A percentile compares a stretch with the other conserved stretches of the same genome.
Evolutionary conservation across 2,329 filamentous ascomycete species (phyloP).

Genomic region (Xylaria multiplex): DNA sequence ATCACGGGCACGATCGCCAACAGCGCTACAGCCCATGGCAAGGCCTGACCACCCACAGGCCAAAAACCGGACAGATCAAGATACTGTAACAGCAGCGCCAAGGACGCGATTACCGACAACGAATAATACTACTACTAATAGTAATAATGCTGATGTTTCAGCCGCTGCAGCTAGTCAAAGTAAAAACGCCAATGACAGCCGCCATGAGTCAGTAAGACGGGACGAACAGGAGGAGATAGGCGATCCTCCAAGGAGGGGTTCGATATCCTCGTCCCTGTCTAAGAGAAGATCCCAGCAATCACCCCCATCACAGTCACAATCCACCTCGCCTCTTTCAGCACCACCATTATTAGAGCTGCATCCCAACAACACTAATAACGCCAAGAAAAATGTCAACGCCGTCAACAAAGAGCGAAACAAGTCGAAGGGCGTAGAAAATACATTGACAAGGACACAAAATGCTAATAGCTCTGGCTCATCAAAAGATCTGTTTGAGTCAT

Average conservation of each 20-base stretch:
- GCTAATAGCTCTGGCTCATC: slow-evolving; percentile 26
- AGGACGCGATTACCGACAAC: not conserved
- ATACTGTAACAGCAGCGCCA: slow-evolving; percentile 27
- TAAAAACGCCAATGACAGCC: slow-evolving; percentile 6
- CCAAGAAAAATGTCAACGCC: slow-evolving; percentile 17
- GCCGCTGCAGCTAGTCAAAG: not conserved
- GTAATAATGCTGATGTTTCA: slow-evolving; percentile 1
- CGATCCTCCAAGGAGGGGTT: slow-evolving; percentile 14
- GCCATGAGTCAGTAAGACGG: slow-evolving; percentile 31
- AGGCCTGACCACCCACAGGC: slow-evolving; percentile 32
- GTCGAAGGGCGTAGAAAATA: slow-evolving; percentile 36
- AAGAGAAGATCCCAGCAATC: slow-evolving; percentile 14
- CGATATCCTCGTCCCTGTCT: slow-evolving; percentile 3
- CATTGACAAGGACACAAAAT: slow-evolving; percentile 32
- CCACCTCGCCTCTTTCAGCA: slow-evolving; percentile 15
- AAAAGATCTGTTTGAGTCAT: slow-evolving; percentile 27
- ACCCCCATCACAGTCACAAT: not conserved
- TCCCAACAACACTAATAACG: not conserved
- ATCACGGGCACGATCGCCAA: slow-evolving; percentile 7
- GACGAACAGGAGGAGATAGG: slow-evolving; percentile 13
- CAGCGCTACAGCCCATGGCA: slow-evolving; percentile 45
- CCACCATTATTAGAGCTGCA: slow-evolving; percentile 3
- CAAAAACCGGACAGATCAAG: slow-evolving; percentile 35
- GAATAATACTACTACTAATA: not conserved
- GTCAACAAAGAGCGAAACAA: slow-evolving; percentile 31